Evolutionary conservation across 2,329 filamentous ascomycete genomes (phyloP).

Genomic region (Neoascochyta sp.): DNA sequence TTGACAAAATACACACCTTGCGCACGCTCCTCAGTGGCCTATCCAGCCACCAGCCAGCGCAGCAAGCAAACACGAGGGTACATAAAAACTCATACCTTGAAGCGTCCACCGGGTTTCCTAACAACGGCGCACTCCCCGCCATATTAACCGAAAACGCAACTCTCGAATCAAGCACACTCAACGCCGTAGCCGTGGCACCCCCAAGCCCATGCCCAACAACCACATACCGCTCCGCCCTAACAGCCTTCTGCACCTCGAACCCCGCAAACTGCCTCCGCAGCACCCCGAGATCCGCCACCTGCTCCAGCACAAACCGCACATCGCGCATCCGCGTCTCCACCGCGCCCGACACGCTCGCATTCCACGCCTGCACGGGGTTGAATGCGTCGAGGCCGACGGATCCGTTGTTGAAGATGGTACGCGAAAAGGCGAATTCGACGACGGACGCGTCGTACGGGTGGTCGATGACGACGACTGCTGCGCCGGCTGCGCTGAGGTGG

Average conservation of each 20-base stretch:
- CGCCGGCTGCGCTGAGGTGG: slow-evolving; percentile 48
- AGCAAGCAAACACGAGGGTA: too few species aligned
- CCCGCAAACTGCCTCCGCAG: slow-evolving; percentile 9
- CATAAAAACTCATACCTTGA: too few species aligned
- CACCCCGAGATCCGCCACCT: slow-evolving; percentile 4
- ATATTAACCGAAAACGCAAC: slow-evolving; percentile 21
- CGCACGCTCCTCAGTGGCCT: too few species aligned
- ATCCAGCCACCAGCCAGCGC: too few species aligned
- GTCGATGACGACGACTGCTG: slow-evolving; percentile 48
- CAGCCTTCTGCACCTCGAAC: slow-evolving; percentile 7
- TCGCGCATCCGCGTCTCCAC: slow-evolving; percentile 16
- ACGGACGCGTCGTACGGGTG: slow-evolving; percentile 48
- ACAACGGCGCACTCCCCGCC: slow-evolving; percentile 19
- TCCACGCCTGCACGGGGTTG: slow-evolving; percentile 12
- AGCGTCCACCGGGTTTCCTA: too few species aligned
- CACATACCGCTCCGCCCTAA: slow-evolving; percentile 9
- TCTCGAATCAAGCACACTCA: slow-evolving; percentile 8
- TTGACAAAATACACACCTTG: too few species aligned
- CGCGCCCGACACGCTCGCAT: slow-evolving; percentile 9
- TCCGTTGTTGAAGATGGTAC: slow-evolving; percentile 23
- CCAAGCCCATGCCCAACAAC: slow-evolving; percentile 31
- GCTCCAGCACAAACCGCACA: slow-evolving; percentile 16
- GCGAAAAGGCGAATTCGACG: slow-evolving; percentile 37
- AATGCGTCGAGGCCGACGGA: slow-evolving; percentile 15
- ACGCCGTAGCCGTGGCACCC: slow-evolving; percentile 20